Conservation (phyloP, 2,329 filamentous ascomycete genomes). For the Fusarium stilboides region DNA sequence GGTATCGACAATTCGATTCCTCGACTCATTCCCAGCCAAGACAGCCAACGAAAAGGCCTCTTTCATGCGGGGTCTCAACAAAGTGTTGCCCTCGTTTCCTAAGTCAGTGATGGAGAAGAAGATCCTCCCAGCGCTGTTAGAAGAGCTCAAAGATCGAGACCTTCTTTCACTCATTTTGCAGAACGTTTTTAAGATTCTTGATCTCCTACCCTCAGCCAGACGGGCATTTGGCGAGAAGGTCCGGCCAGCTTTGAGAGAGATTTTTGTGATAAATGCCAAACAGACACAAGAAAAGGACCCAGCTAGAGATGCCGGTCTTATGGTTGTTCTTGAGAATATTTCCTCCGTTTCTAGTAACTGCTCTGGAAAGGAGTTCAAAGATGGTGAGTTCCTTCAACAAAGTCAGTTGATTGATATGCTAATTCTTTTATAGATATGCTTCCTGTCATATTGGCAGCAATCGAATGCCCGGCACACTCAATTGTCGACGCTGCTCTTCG, state of each 20-base stretch:
- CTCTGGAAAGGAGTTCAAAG: slow-evolving; percentile 93
- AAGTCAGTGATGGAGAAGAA: slow-evolving; percentile 96
- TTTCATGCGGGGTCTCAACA: slow-evolving; percentile 89
- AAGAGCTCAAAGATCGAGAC: slow-evolving; percentile 94
- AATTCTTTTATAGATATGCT: slow-evolving; percentile 76
- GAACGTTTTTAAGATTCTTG: slow-evolving; percentile 92
- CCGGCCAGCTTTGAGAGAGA: slow-evolving; percentile 85
- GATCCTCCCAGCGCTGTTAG: slow-evolving; percentile 87
- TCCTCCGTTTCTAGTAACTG: slow-evolving; percentile 83
- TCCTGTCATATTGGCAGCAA: slow-evolving; percentile 84
- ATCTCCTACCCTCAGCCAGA: slow-evolving; percentile 81
- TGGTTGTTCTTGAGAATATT: slow-evolving; percentile 91
- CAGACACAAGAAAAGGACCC: slow-evolving; percentile 80
- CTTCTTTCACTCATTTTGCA: slow-evolving; percentile 87
- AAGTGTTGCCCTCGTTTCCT: slow-evolving; percentile 92
- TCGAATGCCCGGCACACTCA: slow-evolving; percentile 91
- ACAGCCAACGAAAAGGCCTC: slow-evolving; percentile 90
- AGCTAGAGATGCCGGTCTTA: slow-evolving; percentile 88
- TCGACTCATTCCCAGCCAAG: slow-evolving; percentile 92
- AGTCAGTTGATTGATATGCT: not conserved
- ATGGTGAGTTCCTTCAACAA: slow-evolving; percentile 70
- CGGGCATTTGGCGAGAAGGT: slow-evolving; percentile 88
- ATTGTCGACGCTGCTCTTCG: slow-evolving; percentile 89
- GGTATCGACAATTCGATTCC: slow-evolving; percentile 94
- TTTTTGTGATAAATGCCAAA: slow-evolving; percentile 78